Evolutionary conservation across 1,139 yeast genomes (phyloP), one percentile per base, ranked within the genome.

Genomic region (Yamadazyma diospyri): DNA sequence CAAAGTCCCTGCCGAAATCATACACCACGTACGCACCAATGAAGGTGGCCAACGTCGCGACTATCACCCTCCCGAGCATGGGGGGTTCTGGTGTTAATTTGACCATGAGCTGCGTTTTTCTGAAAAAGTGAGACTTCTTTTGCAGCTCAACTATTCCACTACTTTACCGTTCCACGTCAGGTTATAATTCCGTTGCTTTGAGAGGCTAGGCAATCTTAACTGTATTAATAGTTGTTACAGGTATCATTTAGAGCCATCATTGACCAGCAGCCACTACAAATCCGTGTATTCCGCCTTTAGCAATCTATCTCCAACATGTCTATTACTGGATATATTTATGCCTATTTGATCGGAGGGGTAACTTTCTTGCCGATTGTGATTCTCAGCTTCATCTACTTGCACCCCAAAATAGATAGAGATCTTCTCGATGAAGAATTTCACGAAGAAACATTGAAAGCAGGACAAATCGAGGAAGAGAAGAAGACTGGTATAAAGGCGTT

Each of bases 341-440:
- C 26, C 7, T 83, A 80, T 51, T 29, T 86, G 2, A 33, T 84
- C 4, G 97, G 97, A 5, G 96, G 96, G 0, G 27, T 88, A 5
- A 85, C 96, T 0, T 74, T 88, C 41, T 52, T 86, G 13, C 95
- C 95, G 1, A 41, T 79, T 21, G 38, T 75, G 3, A 31, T 75
- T 0, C 23, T 66, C 1, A 45, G 55, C 0, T 45, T 72, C 32
- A 48, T 70, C 36, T 65, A 57, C 36, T 48, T 61, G 39, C 59
- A 59, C 47, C 56, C 79, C 52, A 32, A 49, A 37, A 21, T 31
- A 44, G 36, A 25, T 48, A 7, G 15, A 5, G 22, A 27, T 10
- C 33, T 26, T 12, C 5, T 10, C n/a, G 45, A 45, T 5, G 46
- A 46, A 16, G 41, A 40, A 4, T 51, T 47, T 15, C 45, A 40